A percentile compares a stretch with the other conserved stretches of the same genome.
Conservation (phyloP, 129 eudicot genomes). For the Smallanthus sonchifolius region DNA sequence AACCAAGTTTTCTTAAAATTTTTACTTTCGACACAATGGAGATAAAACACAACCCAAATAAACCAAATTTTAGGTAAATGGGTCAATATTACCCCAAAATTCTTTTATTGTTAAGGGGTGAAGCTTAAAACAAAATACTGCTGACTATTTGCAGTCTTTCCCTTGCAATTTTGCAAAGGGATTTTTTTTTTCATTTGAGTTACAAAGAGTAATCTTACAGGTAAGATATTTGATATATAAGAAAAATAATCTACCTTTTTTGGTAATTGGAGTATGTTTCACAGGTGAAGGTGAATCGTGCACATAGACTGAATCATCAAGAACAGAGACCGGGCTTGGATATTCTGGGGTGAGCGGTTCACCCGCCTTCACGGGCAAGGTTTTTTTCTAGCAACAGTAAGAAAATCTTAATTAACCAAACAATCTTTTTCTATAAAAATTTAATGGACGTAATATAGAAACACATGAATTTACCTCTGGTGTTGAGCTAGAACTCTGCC, state of each 20-base stretch:
- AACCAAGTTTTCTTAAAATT: background rate
- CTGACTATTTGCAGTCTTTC: background rate
- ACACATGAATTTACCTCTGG: conserved; percentile 42
- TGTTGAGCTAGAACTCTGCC: conserved; percentile 27
- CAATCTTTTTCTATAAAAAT: background rate
- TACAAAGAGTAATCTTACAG: background rate
- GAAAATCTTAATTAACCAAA: background rate
- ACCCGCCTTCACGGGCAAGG: conserved; percentile 27
- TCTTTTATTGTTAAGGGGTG: background rate
- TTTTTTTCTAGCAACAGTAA: conserved; percentile 41
- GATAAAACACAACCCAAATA: background rate
- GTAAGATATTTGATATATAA: background rate
- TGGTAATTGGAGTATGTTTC: conserved; percentile 34
- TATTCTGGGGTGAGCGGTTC: conserved; percentile 45
- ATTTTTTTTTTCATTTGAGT: background rate
- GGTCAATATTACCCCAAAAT: background rate
- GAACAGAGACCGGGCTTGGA: conserved; percentile 91
- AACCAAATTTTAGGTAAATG: background rate
- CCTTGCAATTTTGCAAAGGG: background rate
- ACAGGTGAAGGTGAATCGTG: conserved; percentile 62
- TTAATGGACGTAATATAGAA: background rate
- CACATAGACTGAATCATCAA: conserved; percentile 45
- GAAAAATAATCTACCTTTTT: conserved; percentile 39
- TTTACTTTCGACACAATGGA: background rate
- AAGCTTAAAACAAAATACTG: background rate